Conservation (phyloP, 2,329 filamentous ascomycete genomes). For the Fusarium sp. region DNA sequence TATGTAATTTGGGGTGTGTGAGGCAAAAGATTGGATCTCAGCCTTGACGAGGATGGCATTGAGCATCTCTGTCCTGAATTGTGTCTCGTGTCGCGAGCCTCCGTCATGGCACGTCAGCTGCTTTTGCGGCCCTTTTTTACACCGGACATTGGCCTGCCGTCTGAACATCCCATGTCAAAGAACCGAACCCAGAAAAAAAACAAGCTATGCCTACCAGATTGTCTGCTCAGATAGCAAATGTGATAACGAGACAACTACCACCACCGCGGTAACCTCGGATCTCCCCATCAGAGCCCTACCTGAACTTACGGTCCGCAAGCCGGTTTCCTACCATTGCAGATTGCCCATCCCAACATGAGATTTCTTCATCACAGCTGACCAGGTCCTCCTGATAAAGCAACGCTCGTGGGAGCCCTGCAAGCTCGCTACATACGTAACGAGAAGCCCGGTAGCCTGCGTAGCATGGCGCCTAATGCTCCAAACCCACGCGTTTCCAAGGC, state of each 20-base stretch:
- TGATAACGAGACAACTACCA: constrained; percentile 19
- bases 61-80: background rate
- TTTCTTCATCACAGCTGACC: constrained; percentile 9
- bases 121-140: constrained; percentile 37
- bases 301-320: constrained; percentile 23
- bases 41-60: constrained; percentile 14
- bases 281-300: constrained; percentile 14
- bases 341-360: constrained; percentile 17
- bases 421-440: background rate
- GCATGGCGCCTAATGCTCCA: constrained; percentile 21
- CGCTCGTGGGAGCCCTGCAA: constrained; percentile 21
- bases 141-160: constrained; percentile 30
- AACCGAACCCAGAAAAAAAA: constrained; percentile 28
- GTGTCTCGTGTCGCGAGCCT: constrained; percentile 7
- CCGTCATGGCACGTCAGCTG: constrained; percentile 31
- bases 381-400: background rate
- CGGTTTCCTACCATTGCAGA: constrained; percentile 21
- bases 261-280: constrained; percentile 27
- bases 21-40: constrained; percentile 7
- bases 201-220: constrained; percentile 8
- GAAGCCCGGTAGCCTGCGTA: background rate
- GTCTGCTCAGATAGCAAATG: background rate
- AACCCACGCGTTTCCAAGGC: constrained; percentile 18
- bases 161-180: constrained; percentile 20
- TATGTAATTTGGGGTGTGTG: constrained; percentile 1